Conservation (phyloP, 176 grass and related monocot species). For the Juncus inflexus region DNA sequence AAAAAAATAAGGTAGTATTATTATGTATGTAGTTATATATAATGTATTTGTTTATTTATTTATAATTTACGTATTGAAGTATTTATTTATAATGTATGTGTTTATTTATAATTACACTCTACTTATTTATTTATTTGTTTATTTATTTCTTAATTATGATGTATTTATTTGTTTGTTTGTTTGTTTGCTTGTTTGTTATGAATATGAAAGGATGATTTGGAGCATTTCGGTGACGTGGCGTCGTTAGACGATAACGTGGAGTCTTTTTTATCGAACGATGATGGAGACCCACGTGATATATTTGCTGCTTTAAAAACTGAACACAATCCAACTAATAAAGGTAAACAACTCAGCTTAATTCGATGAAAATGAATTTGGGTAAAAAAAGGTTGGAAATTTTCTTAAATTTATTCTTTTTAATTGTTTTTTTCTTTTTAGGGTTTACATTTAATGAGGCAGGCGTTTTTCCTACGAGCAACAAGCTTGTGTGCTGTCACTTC, state of each 20-base stretch:
- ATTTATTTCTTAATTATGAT: conserved; percentile 1
- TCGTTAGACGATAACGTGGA: conserved; percentile 96
- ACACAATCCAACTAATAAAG: conserved; percentile 62
- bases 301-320: conserved; percentile 84
- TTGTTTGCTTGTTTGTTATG: background rate
- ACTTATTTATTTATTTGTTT: background rate
- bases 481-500: conserved; percentile 93
- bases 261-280: conserved; percentile 92
- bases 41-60: no score
- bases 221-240: conserved; percentile 85
- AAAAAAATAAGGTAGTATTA: no score
- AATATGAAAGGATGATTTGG: conserved; percentile 80
- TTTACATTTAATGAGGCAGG: conserved; percentile 84
- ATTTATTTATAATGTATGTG: no score
- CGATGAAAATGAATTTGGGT: no score
- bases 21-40: no score
- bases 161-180: no score
- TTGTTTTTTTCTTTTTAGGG: conserved; percentile 44
- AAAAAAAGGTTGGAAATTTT: background rate
- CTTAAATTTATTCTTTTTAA: background rate
- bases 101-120: no score
- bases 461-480: conserved; percentile 80
- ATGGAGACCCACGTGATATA: conserved; percentile 81
- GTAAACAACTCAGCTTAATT: conserved; percentile 21
- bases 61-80: no score